These are phyloP conservation scores for Ormosia semicastrata DNA, from an alignment of 306 rosid genomes.

Conservation along the genomic window DNA sequence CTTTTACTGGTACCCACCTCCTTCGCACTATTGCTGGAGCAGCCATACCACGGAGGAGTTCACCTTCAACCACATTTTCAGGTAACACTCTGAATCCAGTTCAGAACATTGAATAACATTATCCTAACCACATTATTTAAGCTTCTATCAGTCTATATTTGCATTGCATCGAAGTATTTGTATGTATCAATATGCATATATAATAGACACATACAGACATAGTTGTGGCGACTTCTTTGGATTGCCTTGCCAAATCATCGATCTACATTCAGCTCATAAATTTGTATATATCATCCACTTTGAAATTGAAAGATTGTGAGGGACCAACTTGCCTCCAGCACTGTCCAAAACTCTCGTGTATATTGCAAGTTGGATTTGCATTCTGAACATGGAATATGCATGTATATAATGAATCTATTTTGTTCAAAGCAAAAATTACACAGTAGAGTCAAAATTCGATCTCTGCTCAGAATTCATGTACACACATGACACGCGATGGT, in stretches of 20 bases:
- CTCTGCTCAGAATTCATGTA: background rate
- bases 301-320: background rate
- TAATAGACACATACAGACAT: no score
- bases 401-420: background rate
- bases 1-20: no score
- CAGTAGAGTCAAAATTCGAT: background rate
- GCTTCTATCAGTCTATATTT: no score
- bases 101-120: no score
- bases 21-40: no score
- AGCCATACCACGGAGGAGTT: no score
- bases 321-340: background rate
- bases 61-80: no score
- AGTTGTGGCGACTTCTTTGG: background rate
- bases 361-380: background rate
- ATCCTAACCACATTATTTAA: no score
- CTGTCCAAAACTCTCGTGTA: background rate
- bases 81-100: no score
- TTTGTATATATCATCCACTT: background rate
- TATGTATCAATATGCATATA: no score
- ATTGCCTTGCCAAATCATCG: background rate
- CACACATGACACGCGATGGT: no score
- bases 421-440: background rate
- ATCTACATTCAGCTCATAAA: background rate
- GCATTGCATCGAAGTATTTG: no score
- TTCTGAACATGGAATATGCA: background rate